These are phyloP conservation scores for Collybiopsis luxurians DNA, from an alignment of 768 basidiomycete species.

Conservation along the genomic window DNA sequence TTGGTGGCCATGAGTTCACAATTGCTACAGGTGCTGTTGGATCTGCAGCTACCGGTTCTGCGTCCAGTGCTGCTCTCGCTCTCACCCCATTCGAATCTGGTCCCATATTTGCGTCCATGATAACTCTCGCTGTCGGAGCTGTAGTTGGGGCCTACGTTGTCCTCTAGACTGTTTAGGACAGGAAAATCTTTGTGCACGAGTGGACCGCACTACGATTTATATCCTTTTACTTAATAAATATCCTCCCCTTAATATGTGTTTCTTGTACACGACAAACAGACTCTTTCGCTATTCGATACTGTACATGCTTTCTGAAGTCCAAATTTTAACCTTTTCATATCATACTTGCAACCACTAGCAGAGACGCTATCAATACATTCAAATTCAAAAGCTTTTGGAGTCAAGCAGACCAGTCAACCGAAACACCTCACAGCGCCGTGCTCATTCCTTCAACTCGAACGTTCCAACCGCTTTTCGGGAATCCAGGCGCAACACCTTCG, in stretches of 20 bases:
- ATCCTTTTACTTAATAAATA: no score
- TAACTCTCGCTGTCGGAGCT: conserved; percentile 36
- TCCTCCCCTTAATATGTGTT: no score
- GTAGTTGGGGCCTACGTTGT: conserved; percentile 39
- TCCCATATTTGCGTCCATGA: conserved; percentile 13
- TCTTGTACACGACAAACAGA: no score
- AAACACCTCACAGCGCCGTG: conserved; percentile 28
- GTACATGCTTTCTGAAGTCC: no score
- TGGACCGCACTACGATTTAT: no score
- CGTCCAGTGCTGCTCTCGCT: not conserved
- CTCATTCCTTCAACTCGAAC: conserved; percentile 34
- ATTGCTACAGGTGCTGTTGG: conserved; percentile 39
- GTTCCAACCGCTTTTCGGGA: conserved; percentile 37
- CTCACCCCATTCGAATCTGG: not conserved
- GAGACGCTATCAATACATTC: no score
- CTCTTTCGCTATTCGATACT: no score
- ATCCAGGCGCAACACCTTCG: conserved; percentile 34
- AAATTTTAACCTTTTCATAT: no score
- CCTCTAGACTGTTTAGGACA: conserved; percentile 19
- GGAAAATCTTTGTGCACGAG: not conserved
- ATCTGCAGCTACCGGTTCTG: conserved; percentile 17
- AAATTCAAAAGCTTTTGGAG: no score
- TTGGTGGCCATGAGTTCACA: conserved; percentile 53
- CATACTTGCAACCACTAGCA: no score
- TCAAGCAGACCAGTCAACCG: no score